Conservation (phyloP, 2,329 filamentous ascomycete genomes). For the Microdochium paspali region DNA sequence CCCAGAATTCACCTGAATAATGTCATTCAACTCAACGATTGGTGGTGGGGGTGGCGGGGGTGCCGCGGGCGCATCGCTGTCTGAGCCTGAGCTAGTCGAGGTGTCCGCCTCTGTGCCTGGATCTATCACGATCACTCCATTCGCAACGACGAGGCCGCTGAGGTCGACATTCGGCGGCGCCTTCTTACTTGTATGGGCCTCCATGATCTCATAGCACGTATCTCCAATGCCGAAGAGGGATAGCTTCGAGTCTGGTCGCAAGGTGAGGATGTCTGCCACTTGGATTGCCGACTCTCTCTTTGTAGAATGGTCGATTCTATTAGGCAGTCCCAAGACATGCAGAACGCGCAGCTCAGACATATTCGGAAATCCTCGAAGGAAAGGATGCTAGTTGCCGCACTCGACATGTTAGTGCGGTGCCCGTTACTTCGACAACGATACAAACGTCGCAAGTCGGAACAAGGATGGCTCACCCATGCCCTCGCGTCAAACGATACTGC, state of each 20-base stretch:
- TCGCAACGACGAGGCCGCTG: conserved; percentile 14
- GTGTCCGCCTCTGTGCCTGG: conserved; percentile 12
- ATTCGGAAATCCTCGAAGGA: conserved; percentile 65
- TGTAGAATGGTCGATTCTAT: conserved; percentile 23
- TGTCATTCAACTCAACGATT: conserved; percentile 16
- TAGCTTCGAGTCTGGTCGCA: conserved; percentile 66
- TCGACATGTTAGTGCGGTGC: conserved; percentile 7
- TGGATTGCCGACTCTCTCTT: conserved; percentile 65
- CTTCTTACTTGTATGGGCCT: conserved; percentile 20
- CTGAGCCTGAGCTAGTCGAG: conserved; percentile 19
- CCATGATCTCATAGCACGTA: conserved; percentile 77
- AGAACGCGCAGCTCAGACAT: conserved; percentile 62
- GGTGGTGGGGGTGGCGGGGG: neutral
- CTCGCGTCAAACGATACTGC: conserved; percentile 64
- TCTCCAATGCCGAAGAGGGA: conserved; percentile 68
- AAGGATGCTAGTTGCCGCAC: conserved; percentile 50
- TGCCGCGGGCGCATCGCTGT: conserved; percentile 5
- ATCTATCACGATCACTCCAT: neutral
- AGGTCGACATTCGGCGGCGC: conserved; percentile 23
- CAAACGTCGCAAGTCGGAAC: conserved; percentile 5
- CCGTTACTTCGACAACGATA: conserved; percentile 5
- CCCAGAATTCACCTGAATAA: conserved; percentile 16
- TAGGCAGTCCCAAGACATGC: conserved; percentile 35
- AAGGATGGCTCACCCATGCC: conserved; percentile 57
- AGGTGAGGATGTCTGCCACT: conserved; percentile 67